These are phyloP conservation scores for Lineolata rhizophorae DNA, from an alignment of 495 filamentous ascomycete genomes.

Conservation along the genomic window DNA sequence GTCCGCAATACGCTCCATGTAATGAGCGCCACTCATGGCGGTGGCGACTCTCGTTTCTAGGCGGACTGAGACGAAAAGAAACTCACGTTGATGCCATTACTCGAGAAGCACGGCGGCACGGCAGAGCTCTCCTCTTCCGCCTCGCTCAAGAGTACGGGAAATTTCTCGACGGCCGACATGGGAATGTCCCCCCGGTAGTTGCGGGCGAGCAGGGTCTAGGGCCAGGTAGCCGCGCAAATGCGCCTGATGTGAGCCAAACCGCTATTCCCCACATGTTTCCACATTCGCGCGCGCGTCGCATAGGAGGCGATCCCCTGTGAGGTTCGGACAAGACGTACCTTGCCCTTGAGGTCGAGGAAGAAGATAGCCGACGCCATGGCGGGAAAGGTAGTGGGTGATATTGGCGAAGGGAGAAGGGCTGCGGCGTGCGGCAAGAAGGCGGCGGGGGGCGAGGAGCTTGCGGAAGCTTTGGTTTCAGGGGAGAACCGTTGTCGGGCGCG, in stretches of 20 bases:
- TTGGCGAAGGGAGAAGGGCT: too few species aligned
- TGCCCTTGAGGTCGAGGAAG: constrained; percentile 99
- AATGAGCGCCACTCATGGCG: not conserved
- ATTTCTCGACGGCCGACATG: constrained; percentile 98
- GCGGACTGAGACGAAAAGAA: constrained; percentile 3
- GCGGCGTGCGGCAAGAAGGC: too few species aligned
- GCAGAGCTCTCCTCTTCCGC: constrained; percentile 98
- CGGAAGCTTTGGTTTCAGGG: too few species aligned
- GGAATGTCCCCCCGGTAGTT: constrained; percentile 99
- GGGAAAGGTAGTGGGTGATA: too few species aligned
- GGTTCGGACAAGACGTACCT: constrained; percentile 48
- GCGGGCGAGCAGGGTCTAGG: constrained; percentile 83
- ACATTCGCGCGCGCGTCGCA: too few species aligned
- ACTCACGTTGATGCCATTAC: constrained; percentile 91
- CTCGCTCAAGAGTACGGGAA: constrained; percentile 89
- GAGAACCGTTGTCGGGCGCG: too few species aligned
- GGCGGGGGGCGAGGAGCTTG: too few species aligned
- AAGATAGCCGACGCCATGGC: constrained; percentile 99
- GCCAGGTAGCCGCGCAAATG: not conserved
- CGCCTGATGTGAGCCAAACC: not conserved
- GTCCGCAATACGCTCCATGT: too few species aligned
- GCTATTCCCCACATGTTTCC: too few species aligned
- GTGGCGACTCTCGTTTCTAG: not conserved
- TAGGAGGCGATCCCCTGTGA: too few species aligned
- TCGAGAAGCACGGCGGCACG: constrained; percentile 93